Percentiles rank a stretch among this genome's conserved stretches.
Evolutionary conservation across 1,284 basidiomycete species (phyloP).

Genomic region (Moesziomyces aphidis): DNA sequence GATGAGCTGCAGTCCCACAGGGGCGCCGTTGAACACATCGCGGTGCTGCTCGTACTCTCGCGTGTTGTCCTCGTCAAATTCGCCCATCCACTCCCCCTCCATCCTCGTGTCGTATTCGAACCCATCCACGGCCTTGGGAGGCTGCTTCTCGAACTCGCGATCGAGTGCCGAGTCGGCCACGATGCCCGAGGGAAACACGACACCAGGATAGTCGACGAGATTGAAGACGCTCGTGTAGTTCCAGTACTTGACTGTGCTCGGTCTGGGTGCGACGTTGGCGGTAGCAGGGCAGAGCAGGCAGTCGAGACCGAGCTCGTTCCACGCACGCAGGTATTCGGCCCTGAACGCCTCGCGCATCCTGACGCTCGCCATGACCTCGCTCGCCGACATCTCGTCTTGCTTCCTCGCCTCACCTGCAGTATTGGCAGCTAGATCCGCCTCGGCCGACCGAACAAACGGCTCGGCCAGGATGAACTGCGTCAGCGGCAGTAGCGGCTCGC

Average conservation of each 20-base stretch:
- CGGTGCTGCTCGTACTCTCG: constrained; percentile 40
- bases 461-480: constrained; percentile 40
- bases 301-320: constrained; percentile 40
- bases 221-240: constrained; percentile 55
- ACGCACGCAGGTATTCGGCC: constrained; percentile 19
- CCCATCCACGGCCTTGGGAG: background rate
- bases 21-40: constrained; percentile 43
- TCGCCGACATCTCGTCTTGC: constrained; percentile 27
- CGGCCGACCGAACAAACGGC: constrained; percentile 27
- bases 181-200: constrained; percentile 44
- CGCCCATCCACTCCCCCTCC: constrained; percentile 15
- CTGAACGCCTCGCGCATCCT: constrained; percentile 29
- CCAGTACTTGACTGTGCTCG: constrained; percentile 45
- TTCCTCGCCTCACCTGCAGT: background rate
- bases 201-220: constrained; percentile 48
- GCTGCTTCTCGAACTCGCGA: constrained; percentile 12
- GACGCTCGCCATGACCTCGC: constrained; percentile 22
- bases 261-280: constrained; percentile 35
- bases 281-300: constrained; percentile 44
- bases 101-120: constrained; percentile 9
- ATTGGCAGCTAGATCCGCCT: constrained; percentile 12
- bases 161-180: constrained; percentile 18
- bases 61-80: constrained; percentile 23
- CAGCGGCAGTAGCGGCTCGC: constrained; percentile 45
- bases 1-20: constrained; percentile 49